Conservation (phyloP, 2,329 filamentous ascomycete species). For the Fusarium avenaceum region DNA sequence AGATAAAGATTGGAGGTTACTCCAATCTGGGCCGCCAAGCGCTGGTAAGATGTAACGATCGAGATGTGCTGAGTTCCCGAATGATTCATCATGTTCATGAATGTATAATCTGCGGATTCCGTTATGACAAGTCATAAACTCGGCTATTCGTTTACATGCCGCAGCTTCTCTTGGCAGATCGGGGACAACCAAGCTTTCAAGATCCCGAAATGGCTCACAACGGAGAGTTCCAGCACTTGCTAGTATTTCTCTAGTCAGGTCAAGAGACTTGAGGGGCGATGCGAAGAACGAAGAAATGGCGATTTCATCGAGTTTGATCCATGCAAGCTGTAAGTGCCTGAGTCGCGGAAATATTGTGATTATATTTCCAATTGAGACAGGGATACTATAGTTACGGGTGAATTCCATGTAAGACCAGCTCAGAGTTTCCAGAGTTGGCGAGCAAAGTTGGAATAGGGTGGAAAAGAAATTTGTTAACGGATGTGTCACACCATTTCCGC, state of each 20-base stretch:
- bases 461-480: slow-evolving; percentile 9
- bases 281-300: slow-evolving; percentile 6
- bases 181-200: not conserved
- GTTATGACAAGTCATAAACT: not conserved
- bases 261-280: slow-evolving; percentile 8
- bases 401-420: slow-evolving; percentile 5
- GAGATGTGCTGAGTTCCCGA: not conserved
- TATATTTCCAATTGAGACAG: no score
- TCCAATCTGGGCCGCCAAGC: slow-evolving; percentile 1
- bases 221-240: accelerated
- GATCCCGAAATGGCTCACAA: not conserved
- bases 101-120: slow-evolving; percentile 8
- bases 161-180: no score
- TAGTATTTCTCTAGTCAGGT: not conserved
- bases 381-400: no score
- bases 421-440: slow-evolving; percentile 24
- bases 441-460: slow-evolving; percentile 16
- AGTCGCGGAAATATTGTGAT: slow-evolving; percentile 13
- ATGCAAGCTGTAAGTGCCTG: not conserved
- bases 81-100: not conserved
- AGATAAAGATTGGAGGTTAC: slow-evolving; percentile 23
- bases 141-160: no score
- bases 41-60: slow-evolving; percentile 22
- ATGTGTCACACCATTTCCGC: no score
- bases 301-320: not conserved